Conservation (phyloP, 352 stramenopile genomes). For the Phytophthora citricola region DNA sequence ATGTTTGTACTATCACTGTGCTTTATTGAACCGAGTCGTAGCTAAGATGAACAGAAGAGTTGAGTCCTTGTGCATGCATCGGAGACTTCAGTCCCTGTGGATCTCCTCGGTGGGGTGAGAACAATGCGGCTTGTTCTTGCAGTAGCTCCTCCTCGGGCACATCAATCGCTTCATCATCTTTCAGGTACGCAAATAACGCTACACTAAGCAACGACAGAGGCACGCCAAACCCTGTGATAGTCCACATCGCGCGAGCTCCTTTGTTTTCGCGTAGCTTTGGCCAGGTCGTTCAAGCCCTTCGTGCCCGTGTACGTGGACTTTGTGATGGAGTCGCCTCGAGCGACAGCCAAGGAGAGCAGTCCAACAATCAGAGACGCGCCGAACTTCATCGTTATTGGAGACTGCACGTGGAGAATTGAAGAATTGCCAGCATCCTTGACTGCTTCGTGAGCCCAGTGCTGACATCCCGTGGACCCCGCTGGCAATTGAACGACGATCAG, state of each 20-base stretch:
- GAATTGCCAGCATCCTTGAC: not conserved
- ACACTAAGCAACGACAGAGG: slow-evolving; percentile 67
- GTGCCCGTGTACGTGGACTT: slow-evolving; percentile 32
- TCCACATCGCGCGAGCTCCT: slow-evolving; percentile 70
- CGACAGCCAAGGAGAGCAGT: slow-evolving; percentile 10
- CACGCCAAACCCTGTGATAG: slow-evolving; percentile 62
- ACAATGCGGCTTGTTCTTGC: slow-evolving; percentile 24
- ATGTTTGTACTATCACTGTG: not conserved
- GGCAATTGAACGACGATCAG: slow-evolving; percentile 12
- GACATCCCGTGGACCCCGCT: slow-evolving; percentile 1
- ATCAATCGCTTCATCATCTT: slow-evolving; percentile 40
- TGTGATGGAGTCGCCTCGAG: slow-evolving; percentile 17
- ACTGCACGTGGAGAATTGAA: slow-evolving; percentile 4
- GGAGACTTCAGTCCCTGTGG: slow-evolving; percentile 31
- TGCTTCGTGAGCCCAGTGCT: slow-evolving; percentile 9
- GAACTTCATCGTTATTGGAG: slow-evolving; percentile 14
- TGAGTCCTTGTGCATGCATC: slow-evolving; percentile 14
- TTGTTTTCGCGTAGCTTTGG: slow-evolving; percentile 49
- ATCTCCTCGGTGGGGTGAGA: slow-evolving; percentile 34
- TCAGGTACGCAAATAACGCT: slow-evolving; percentile 65
- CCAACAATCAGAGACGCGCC: not conserved
- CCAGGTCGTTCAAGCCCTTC: slow-evolving; percentile 24
- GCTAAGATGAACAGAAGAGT: slow-evolving; percentile 19
- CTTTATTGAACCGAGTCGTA: slow-evolving; percentile 27
- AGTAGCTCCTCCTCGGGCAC: slow-evolving; percentile 21